These are phyloP conservation scores for Adenanthera pavonina DNA, from an alignment of 306 rosid genomes.

Conservation along the genomic window DNA sequence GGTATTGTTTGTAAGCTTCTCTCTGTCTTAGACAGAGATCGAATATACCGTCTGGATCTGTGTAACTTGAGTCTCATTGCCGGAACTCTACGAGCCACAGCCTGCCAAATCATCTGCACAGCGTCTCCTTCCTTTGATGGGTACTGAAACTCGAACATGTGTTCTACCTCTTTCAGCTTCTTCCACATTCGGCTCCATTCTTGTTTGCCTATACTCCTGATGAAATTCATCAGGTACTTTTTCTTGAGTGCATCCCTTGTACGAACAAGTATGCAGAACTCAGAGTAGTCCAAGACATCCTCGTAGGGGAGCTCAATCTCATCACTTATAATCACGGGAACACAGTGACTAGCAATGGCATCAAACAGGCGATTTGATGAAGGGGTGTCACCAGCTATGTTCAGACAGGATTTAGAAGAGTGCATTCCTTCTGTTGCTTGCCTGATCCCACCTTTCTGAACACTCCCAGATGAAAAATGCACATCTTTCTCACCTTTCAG, in stretches of 20 bases:
- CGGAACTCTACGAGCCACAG: conserved; percentile 72
- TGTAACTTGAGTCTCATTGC: conserved; percentile 55
- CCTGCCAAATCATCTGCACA: conserved; percentile 83
- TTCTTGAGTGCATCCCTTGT: conserved; percentile 59
- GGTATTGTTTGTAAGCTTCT: conserved; percentile 43
- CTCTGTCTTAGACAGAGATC: conserved; percentile 30
- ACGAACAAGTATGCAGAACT: conserved; percentile 71
- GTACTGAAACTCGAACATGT: conserved; percentile 61
- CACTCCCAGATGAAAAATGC: conserved; percentile 76
- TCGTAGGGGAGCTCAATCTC: conserved; percentile 79
- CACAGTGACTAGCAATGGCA: conserved; percentile 84
- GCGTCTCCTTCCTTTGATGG: conserved; percentile 78
- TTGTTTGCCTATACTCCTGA: conserved; percentile 52
- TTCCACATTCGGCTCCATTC: conserved; percentile 86
- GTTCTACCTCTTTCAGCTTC: conserved; percentile 64
- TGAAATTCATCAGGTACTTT: conserved; percentile 58
- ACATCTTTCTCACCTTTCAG: conserved; percentile 68
- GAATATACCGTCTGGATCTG: conserved; percentile 54
- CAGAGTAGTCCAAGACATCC: conserved; percentile 76
- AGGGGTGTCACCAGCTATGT: conserved; percentile 86
- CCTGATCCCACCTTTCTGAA: conserved; percentile 62
- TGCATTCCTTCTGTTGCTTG: conserved; percentile 75
- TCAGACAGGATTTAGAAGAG: conserved; percentile 74
- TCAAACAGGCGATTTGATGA: conserved; percentile 85
- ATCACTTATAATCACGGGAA: conserved; percentile 78